Percentiles rank a stretch among this genome's conserved stretches.
phyloP scores from a whole-genome alignment of 768 basidiomycete species.

The Boletus edulis region DNA sequence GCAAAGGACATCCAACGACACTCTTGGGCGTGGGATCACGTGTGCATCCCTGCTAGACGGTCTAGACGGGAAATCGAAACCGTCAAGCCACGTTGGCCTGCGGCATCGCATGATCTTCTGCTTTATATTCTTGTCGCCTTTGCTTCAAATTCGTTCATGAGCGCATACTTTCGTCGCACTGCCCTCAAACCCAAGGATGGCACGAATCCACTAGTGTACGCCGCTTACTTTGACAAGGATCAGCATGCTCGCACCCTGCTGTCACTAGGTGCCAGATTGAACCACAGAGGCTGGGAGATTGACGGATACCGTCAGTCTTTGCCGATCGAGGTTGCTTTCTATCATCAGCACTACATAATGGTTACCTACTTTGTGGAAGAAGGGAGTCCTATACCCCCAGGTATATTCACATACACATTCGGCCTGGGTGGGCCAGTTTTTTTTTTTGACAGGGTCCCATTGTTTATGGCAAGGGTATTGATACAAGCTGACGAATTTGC shows the following conservation, averaged over 20 bases:
- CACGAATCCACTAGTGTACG: conserved; percentile 3
- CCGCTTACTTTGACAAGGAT: background rate
- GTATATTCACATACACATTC: background rate
- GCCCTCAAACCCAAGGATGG: background rate
- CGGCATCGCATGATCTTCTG: background rate
- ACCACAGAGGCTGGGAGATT: background rate
- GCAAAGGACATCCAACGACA: background rate
- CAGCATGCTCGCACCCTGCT: background rate
- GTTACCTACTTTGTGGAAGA: background rate
- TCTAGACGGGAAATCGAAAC: no score
- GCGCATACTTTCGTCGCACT: background rate
- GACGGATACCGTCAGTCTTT: background rate
- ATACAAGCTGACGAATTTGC: background rate
- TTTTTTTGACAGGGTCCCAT: no score
- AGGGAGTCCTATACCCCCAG: background rate
- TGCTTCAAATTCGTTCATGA: background rate
- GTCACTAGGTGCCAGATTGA: background rate
- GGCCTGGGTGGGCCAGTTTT: no score
- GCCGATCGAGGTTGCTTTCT: background rate
- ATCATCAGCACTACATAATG: background rate
- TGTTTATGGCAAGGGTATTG: background rate
- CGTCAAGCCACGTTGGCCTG: background rate
- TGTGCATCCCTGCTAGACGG: background rate
- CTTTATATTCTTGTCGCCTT: conserved; percentile 2
- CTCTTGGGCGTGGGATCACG: background rate